Conservation (phyloP, 495 filamentous ascomycete genomes). For the Penicillium arizonense region DNA sequence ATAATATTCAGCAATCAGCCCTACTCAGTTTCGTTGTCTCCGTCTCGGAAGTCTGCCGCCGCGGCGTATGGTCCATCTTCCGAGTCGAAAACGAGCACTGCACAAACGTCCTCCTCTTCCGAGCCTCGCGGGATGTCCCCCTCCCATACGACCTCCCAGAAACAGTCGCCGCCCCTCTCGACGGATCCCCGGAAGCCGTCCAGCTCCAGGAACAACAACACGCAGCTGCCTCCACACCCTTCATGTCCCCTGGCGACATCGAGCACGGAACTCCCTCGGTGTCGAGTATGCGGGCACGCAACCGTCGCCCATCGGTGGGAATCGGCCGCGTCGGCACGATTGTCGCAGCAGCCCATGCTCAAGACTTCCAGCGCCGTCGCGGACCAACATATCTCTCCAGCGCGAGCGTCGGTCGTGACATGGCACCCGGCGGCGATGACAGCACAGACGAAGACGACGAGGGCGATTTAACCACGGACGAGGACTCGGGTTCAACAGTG, state of each 20-base stretch:
- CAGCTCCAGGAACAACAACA: conserved; percentile 32
- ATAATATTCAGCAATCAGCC: conserved; percentile 77
- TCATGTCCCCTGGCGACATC: conserved; percentile 25
- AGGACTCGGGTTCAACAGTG: conserved; percentile 15
- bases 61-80: conserved; percentile 88
- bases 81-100: conserved; percentile 98
- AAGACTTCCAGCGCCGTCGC: conserved; percentile 81
- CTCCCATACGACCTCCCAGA: conserved; percentile 69
- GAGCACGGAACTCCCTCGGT: conserved; percentile 30
- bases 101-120: conserved; percentile 79
- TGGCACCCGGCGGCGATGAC: conserved; percentile 22
- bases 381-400: conserved; percentile 40
- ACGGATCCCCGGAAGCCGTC: conserved; percentile 23
- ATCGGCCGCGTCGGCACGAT: conserved; percentile 56
- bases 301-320: conserved; percentile 26
- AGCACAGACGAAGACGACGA: conserved; percentile 40
- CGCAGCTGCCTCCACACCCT: conserved; percentile 10
- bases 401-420: conserved; percentile 21
- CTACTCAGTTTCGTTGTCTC: conserved; percentile 72
- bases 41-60: conserved; percentile 72
- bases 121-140: conserved; percentile 76
- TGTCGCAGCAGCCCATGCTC: conserved; percentile 72
- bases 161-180: conserved; percentile 18
- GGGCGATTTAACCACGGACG: conserved; percentile 14
- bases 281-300: conserved; percentile 23